Percentiles rank a stretch among this genome's conserved stretches.
Evolutionary conservation across 2,329 filamentous ascomycete genomes (phyloP).

Genomic region (Sphaerulina musiva): DNA sequence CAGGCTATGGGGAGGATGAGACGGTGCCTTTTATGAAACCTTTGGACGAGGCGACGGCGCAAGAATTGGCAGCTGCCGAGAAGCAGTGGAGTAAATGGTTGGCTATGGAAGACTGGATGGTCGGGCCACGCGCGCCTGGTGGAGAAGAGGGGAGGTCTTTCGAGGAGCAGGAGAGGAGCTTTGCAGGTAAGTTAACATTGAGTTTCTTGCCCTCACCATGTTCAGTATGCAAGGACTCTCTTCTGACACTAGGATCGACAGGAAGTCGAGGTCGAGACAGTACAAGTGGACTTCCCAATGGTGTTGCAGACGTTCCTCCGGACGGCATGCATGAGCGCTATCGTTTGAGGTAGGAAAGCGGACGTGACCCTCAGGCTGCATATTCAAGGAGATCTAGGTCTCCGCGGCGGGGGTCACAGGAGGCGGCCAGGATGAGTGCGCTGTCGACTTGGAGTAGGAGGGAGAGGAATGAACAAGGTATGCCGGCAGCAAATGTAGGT

Average conservation of each 20-base stretch:
- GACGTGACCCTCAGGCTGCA: background rate
- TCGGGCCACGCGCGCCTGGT: constrained; percentile 67
- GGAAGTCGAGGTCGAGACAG: constrained; percentile 2
- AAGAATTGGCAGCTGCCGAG: constrained; percentile 78
- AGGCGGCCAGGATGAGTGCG: background rate
- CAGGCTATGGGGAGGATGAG: constrained; percentile 62
- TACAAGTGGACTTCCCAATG: background rate
- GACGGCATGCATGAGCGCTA: constrained; percentile 6
- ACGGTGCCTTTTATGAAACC: constrained; percentile 81
- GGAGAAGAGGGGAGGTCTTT: constrained; percentile 1
- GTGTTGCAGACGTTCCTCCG: constrained; percentile 1
- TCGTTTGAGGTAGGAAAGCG: constrained; percentile 6
- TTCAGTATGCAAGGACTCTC: background rate
- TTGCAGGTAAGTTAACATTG: background rate
- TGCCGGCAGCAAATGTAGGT: background rate
- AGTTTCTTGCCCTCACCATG: background rate
- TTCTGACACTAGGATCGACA: background rate
- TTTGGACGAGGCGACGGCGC: constrained; percentile 61
- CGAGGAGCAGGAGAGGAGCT: background rate
- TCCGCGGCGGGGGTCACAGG: background rate
- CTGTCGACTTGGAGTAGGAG: background rate
- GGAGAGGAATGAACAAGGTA: background rate
- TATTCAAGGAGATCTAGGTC: constrained; percentile 1
- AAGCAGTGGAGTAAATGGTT: constrained; percentile 89
- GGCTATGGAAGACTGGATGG: constrained; percentile 97